Conservation (phyloP, 1,284 basidiomycete species). For the Tausonia pullulans region DNA sequence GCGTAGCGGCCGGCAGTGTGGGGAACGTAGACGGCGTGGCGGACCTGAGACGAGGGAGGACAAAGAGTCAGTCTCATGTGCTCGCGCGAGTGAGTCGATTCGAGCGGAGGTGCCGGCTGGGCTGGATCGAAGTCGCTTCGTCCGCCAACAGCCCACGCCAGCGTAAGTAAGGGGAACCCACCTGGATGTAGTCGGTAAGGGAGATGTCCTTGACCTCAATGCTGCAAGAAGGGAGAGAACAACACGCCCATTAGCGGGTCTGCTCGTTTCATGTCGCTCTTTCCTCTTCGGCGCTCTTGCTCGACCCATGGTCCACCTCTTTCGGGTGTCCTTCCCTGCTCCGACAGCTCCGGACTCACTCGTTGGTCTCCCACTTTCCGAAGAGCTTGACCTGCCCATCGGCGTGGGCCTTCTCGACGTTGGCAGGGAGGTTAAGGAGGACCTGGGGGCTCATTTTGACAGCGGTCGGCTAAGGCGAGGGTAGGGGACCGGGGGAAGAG, state of each 20-base stretch:
- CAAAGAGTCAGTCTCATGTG: neutral
- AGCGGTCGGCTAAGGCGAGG: neutral
- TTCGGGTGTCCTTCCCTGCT: slow-evolving; percentile 7
- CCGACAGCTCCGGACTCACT: slow-evolving; percentile 49
- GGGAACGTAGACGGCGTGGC: slow-evolving; percentile 92
- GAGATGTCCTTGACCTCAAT: slow-evolving; percentile 99
- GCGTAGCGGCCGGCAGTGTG: slow-evolving; percentile 99
- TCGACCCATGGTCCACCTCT: neutral
- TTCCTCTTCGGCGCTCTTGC: neutral
- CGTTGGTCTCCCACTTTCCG: slow-evolving; percentile 91
- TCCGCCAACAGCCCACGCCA: too few species aligned
- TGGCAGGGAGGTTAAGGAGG: slow-evolving; percentile 50
- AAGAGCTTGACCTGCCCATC: slow-evolving; percentile 78
- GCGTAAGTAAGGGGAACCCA: neutral
- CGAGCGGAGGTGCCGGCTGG: too few species aligned
- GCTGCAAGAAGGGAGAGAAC: slow-evolving; percentile 40
- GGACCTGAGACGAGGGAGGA: slow-evolving; percentile 40
- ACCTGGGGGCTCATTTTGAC: neutral
- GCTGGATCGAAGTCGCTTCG: too few species aligned
- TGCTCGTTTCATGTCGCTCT: neutral
- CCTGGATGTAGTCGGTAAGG: slow-evolving; percentile 96
- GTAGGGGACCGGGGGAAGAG: neutral
- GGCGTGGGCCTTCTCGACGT: slow-evolving; percentile 66
- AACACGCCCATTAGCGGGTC: too few species aligned
- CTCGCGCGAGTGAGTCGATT: too few species aligned